Evolutionary conservation across 768 basidiomycete species (phyloP).

Genomic region (Agrocybe praecox): DNA sequence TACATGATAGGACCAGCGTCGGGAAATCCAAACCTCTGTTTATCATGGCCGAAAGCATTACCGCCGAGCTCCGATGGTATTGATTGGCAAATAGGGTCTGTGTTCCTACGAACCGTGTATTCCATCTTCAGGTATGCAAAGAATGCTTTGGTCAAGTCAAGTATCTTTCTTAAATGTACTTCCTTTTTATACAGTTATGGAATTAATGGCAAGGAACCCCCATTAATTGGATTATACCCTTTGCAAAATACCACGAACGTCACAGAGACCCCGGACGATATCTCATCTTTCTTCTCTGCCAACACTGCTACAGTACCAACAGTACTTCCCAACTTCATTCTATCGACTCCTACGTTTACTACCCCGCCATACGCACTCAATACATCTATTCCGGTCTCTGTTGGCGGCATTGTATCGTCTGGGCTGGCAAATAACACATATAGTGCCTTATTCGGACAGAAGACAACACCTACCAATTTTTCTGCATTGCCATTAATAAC

Average conservation of each 20-base stretch:
- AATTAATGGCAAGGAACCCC: slow-evolving; percentile 72
- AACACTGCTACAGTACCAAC: slow-evolving; percentile 67
- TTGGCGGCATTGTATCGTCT: slow-evolving; percentile 57
- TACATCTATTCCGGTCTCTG: slow-evolving; percentile 55
- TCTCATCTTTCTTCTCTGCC: slow-evolving; percentile 59
- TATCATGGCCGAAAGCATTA: slow-evolving; percentile 73
- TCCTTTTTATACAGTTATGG: slow-evolving; percentile 57
- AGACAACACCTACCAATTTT: slow-evolving; percentile 36
- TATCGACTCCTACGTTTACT: slow-evolving; percentile 64
- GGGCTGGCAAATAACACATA: slow-evolving; percentile 79
- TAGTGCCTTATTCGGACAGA: slow-evolving; percentile 50
- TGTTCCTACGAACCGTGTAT: slow-evolving; percentile 78
- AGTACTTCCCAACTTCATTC: slow-evolving; percentile 69
- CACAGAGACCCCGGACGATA: slow-evolving; percentile 39
- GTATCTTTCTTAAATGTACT: slow-evolving; percentile 4
- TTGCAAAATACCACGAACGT: slow-evolving; percentile 47
- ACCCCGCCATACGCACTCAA: slow-evolving; percentile 73
- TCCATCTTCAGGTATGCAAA: slow-evolving; percentile 68
- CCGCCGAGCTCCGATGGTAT: slow-evolving; percentile 73
- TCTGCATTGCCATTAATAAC: slow-evolving; percentile 61
- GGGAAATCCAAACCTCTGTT: slow-evolving; percentile 66
- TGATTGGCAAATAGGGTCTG: slow-evolving; percentile 81
- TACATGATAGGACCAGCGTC: slow-evolving; percentile 73
- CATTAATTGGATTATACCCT: slow-evolving; percentile 77
- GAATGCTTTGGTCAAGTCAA: neutral